phyloP scores from a whole-genome alignment of 2,329 filamentous ascomycete species.

The Tolypocladium guangdongense region DNA sequence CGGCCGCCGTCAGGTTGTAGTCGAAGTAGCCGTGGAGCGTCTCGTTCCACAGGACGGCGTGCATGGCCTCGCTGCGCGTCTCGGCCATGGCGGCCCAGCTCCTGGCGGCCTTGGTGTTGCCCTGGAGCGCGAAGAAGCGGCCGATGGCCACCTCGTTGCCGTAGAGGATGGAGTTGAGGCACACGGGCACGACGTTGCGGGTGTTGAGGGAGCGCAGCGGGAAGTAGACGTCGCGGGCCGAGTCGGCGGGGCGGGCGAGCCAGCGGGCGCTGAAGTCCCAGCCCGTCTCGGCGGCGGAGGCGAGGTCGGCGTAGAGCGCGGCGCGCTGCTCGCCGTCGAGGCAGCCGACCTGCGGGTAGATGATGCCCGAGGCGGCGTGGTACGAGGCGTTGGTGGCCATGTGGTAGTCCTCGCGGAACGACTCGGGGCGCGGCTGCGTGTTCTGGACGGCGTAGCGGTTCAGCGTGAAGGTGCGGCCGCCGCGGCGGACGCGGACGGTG shows the following conservation, averaged over 20 bases:
- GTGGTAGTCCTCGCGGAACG: conserved; percentile 53
- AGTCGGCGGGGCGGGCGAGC: conserved; percentile 45
- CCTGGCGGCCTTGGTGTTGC: conserved; percentile 37
- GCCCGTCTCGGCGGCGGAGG: conserved; percentile 54
- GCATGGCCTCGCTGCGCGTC: conserved; percentile 50
- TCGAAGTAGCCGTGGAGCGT: conserved; percentile 56
- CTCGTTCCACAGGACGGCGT: conserved; percentile 52
- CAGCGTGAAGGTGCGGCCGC: conserved; percentile 39
- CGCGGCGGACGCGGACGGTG: conserved; percentile 38
- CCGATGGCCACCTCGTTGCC: conserved; percentile 51
- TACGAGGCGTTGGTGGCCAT: conserved; percentile 57
- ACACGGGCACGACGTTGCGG: conserved; percentile 47
- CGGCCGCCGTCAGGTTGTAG: conserved; percentile 50
- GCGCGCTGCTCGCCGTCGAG: conserved; percentile 43
- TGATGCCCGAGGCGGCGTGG: conserved; percentile 39
- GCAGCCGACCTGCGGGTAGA: conserved; percentile 39
- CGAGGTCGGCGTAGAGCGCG: conserved; percentile 49
- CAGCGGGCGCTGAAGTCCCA: conserved; percentile 54
- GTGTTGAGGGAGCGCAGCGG: conserved; percentile 54
- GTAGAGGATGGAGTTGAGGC: conserved; percentile 59
- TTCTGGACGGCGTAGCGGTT: conserved; percentile 51
- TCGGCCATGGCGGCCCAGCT: conserved; percentile 38
- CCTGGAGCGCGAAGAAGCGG: conserved; percentile 37
- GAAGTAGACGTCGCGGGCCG: conserved; percentile 50
- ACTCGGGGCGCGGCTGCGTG: conserved; percentile 56